Evolutionary conservation across 305 asterid genomes (phyloP), one percentile per base, ranked within the genome.

Genomic region (Withania somnifera): DNA sequence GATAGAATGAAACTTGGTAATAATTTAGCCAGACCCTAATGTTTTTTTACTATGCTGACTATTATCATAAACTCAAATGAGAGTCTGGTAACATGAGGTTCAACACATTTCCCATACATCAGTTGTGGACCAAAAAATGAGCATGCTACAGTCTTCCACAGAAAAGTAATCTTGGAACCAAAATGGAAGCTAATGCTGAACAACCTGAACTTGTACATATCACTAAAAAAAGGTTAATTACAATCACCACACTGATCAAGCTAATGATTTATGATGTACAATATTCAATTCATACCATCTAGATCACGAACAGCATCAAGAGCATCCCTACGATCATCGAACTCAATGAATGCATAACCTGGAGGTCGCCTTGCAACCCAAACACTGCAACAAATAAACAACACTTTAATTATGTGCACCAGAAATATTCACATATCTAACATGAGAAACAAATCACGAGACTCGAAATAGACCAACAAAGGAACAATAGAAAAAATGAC

Each of bases 321-420:
- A 15, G 93, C 93, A 83, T 89, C 93, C 84, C 90, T 81, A 30
- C 84, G 88, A 77, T 90, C 92, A 84, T 86, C 89, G 79, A 90
- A 90, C 85, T 89, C 92, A 26, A 90, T 34, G 76, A 90, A 90
- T 15, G 91, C 94, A 84, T 89, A 90, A 77, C 94, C 94, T 3
- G 91, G 92, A 3, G 92, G 91, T 63, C 92, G 88, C 81, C 91
- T 82, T 24, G 92, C 92, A 66, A 90, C 94, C 94, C 94, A 90
- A 11, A 89, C 92, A 77, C 92, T 90, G 84, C 78, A 81, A 40
- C 13, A 19, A 17, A 24, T 61, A 26, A 61, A 28, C 4, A 61
- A 28, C 40, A 13, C 40, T 61, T 61, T 6, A 61, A 61, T 26
- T 28, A 61, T 28, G 69, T 61, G 40, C 69, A 61, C n/a, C 42